Evolutionary conservation across 139 green algal genomes (phyloP).

Genomic region (Picochlorum sp.): DNA sequence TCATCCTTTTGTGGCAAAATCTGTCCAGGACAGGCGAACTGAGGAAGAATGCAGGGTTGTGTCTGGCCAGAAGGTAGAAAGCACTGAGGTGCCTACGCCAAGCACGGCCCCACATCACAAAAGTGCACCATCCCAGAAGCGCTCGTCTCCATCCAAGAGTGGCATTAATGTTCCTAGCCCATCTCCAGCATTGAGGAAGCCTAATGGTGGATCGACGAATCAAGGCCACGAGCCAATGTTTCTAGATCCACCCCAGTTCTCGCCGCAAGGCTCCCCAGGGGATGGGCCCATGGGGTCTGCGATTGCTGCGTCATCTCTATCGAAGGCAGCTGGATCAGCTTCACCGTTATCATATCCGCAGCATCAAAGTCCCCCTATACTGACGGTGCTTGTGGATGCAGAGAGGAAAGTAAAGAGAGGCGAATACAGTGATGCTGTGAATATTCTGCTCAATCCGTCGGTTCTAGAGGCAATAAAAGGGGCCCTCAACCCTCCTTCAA

Average conservation of each 20-base stretch:
- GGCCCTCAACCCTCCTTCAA: conserved; percentile 14
- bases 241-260: conserved; percentile 17
- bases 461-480: conserved; percentile 16
- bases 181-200: background rate
- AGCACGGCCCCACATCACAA: too few relatives aligned
- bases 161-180: too few relatives aligned
- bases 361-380: background rate
- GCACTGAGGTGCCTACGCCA: too few relatives aligned
- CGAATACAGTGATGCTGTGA: background rate
- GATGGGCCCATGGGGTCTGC: background rate
- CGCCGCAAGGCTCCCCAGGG: conserved; percentile 4
- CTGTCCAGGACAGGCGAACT: background rate
- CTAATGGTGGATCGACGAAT: background rate
- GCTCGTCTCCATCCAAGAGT: too few relatives aligned
- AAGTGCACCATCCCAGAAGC: too few relatives aligned
- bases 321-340: background rate
- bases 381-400: conserved; percentile 10
- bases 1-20: conserved; percentile 87
- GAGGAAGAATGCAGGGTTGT: background rate
- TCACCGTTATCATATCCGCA: background rate
- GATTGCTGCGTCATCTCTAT: background rate
- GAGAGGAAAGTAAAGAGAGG: conserved; percentile 3
- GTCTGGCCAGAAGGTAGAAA: background rate
- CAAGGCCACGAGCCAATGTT: conserved; percentile 11
- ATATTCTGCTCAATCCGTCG: background rate